These are phyloP conservation scores for Aspergillus awamori DNA, from an alignment of 2,329 filamentous ascomycete genomes.

Conservation along the genomic window DNA sequence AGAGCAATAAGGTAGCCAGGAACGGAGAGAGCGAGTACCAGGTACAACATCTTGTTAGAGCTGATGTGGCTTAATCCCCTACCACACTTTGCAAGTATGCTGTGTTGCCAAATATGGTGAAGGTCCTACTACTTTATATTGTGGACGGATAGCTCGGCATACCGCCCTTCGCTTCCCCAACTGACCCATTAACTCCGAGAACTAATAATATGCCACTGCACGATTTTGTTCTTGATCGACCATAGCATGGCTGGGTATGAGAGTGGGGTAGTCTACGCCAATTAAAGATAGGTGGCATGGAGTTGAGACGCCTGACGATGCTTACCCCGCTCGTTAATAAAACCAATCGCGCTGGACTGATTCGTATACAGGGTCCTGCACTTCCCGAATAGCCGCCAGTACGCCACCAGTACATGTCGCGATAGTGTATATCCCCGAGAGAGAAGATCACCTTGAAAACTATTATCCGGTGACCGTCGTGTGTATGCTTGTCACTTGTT, in stretches of 20 bases:
- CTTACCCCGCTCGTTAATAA: neutral
- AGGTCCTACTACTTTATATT: neutral
- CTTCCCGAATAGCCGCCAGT: no score
- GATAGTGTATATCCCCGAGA: no score
- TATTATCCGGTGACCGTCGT: no score
- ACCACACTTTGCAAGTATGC: no score
- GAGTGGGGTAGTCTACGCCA: neutral
- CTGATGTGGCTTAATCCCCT: neutral
- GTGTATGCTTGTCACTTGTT: no score
- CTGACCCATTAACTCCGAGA: neutral
- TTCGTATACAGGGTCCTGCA: neutral
- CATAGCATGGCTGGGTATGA: neutral
- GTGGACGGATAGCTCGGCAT: neutral
- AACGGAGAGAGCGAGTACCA: neutral
- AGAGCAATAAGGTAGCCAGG: neutral
- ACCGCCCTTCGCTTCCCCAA: neutral
- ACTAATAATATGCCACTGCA: no score
- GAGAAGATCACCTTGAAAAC: neutral
- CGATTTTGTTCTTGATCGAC: neutral
- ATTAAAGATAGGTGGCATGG: neutral
- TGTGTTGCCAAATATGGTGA: neutral
- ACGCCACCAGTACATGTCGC: no score
- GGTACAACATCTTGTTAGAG: neutral
- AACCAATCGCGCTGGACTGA: neutral
- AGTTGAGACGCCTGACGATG: neutral